Evolutionary conservation across 2,329 filamentous ascomycete genomes (phyloP).

Genomic region (Coniochaeta pulveracea): DNA sequence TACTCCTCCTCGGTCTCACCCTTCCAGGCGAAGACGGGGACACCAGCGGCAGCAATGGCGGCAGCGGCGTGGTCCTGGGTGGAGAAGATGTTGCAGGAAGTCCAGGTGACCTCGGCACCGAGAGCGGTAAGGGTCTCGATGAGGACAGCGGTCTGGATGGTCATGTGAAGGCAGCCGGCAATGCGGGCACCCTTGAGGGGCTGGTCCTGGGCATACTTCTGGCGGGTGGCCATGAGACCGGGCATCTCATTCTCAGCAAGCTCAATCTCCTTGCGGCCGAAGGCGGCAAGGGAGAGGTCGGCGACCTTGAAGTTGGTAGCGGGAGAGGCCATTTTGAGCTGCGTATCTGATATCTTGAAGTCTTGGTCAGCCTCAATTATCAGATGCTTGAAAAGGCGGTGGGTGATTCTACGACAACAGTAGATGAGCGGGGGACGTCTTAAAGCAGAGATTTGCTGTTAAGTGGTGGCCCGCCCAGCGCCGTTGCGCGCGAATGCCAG

Average conservation of each 20-base stretch:
- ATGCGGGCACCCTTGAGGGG: conserved; percentile 91
- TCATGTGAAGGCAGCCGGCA: conserved; percentile 98
- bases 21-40: conserved; percentile 72
- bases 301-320: conserved; percentile 96
- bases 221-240: conserved; percentile 89
- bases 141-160: conserved; percentile 97
- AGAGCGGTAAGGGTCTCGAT: conserved; percentile 95
- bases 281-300: conserved; percentile 94
- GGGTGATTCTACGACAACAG: too few relatives aligned
- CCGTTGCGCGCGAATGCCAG: too few relatives aligned
- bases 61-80: conserved; percentile 98
- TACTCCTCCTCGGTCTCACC: conserved; percentile 99
- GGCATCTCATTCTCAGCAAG: conserved; percentile 96
- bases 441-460: too few relatives aligned
- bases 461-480: too few relatives aligned
- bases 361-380: too few relatives aligned
- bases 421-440: too few relatives aligned
- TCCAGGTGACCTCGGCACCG: conserved; percentile 97
- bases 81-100: conserved; percentile 99
- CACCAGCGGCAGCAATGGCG: conserved; percentile 86
- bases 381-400: too few relatives aligned
- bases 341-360: too few relatives aligned
- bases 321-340: conserved; percentile 60
- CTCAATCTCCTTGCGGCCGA: conserved; percentile 98
- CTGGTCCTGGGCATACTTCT: conserved; percentile 87